Evolutionary conservation across 495 filamentous ascomycete genomes (phyloP).

Genomic region (Aspergillus affinis): DNA sequence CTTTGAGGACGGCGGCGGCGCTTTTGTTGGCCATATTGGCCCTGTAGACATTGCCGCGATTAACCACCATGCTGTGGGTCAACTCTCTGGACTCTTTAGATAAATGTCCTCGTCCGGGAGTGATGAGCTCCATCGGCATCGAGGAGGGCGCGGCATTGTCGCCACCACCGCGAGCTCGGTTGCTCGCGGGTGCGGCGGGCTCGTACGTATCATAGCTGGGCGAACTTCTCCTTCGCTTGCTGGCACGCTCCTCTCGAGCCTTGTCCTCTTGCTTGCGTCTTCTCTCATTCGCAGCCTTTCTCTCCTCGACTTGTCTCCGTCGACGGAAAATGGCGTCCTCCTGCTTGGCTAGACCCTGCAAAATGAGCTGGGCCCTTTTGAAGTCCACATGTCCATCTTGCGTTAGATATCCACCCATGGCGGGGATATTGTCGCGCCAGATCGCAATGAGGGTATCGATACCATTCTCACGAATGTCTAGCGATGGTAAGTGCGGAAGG

Average conservation of each 20-base stretch:
- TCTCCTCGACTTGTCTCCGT: slow-evolving; percentile 77
- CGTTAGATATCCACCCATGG: slow-evolving; percentile 93
- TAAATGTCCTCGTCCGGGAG: slow-evolving; percentile 55
- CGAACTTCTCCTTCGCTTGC: slow-evolving; percentile 46
- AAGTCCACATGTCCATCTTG: slow-evolving; percentile 92
- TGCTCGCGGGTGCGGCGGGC: slow-evolving; percentile 18
- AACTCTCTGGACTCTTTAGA: slow-evolving; percentile 60
- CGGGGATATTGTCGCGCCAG: slow-evolving; percentile 88
- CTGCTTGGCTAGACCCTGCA: slow-evolving; percentile 87
- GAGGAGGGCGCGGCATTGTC: slow-evolving; percentile 38
- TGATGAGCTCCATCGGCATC: slow-evolving; percentile 57
- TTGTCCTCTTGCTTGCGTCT: slow-evolving; percentile 70
- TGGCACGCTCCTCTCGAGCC: slow-evolving; percentile 47
- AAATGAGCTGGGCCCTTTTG: slow-evolving; percentile 80
- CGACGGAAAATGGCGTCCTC: slow-evolving; percentile 92
- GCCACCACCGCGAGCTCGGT: slow-evolving; percentile 33
- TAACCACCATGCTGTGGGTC: slow-evolving; percentile 88
- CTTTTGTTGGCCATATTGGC: slow-evolving; percentile 91
- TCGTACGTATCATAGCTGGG: slow-evolving; percentile 44
- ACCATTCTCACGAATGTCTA: slow-evolving; percentile 95
- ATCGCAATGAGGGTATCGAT: slow-evolving; percentile 95
- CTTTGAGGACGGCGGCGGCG: slow-evolving; percentile 86
- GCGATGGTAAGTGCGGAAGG: slow-evolving; percentile 89
- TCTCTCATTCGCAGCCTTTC: slow-evolving; percentile 73
- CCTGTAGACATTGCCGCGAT: slow-evolving; percentile 69